Evolutionary conservation across 805 yeast species (phyloP), one percentile per base, ranked within the genome.

Genomic region (Dipodascus albidus): DNA sequence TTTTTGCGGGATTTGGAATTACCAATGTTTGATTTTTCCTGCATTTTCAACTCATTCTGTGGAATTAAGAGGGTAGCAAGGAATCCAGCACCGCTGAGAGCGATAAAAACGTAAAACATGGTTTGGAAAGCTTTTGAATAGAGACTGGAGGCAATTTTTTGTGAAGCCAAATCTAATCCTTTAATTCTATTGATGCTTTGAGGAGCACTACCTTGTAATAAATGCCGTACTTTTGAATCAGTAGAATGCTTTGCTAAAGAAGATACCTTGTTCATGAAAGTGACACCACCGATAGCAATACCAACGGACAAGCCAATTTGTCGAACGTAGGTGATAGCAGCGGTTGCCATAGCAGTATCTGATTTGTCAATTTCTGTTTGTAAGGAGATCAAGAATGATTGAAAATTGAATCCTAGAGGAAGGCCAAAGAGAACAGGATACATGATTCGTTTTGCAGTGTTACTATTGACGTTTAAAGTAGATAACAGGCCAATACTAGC

Each of bases 351-450:
- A 3, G 71, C 68, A 2, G 75, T 71, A 15, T 82, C 83, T 3
- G 77, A 71, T 1, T 68, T 62, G 55, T 77, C 75, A 33, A 83
- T 81, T 9, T 80, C 79, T 21, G 70, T 65, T 6, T 79, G 62
- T 59, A 79, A 81, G 1, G 76, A 69, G 1, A 74, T 62, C 31
- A 77, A 60, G 49, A 76, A 65, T 1, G 78, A 66, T 61, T 79
- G 82, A 61, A 77, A 65, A 52, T 65, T 67, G 15, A 75, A 31
- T 1, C 85, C 85, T 47, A 72, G 62, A 0, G 76, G 70, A 3
- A 73, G 65, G 23, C 85, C 85, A 6, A 68, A 61, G 3, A 76
- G 58, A 23, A 78, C 73, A 53, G 76, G 71, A 33, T 70, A 66
- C 0, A 81, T 79, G 51, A 79, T 71, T 54, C 73, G 69, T 23